phyloP scores from a whole-genome alignment of 2,329 filamentous ascomycete genomes.

The Colletotrichum spinosum region DNA sequence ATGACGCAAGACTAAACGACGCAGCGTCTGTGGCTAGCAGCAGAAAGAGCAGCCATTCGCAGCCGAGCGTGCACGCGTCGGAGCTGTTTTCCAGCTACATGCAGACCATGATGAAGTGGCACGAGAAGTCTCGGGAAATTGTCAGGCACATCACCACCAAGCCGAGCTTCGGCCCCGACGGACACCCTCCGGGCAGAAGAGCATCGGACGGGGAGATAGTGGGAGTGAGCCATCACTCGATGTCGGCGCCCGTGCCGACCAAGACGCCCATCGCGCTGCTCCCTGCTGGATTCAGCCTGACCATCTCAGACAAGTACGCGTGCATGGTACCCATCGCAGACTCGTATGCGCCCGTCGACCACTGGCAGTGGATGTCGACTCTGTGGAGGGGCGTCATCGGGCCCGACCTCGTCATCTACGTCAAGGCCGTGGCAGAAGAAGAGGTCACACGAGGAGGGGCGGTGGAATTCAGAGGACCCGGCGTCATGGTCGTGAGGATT shows the following conservation, averaged over 20 bases:
- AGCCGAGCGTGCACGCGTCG: constrained; percentile 41
- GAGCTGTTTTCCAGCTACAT: constrained; percentile 71
- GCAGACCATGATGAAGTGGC: constrained; percentile 78
- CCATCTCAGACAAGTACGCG: constrained; percentile 80
- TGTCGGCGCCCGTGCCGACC: constrained; percentile 15
- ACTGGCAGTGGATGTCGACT: constrained; percentile 98
- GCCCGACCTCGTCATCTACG: constrained; percentile 82
- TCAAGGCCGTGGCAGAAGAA: constrained; percentile 55
- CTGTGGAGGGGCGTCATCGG: constrained; percentile 90
- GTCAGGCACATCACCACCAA: constrained; percentile 58
- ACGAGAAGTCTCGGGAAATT: constrained; percentile 79
- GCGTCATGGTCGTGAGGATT: constrained; percentile 67
- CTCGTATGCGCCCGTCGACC: constrained; percentile 83
- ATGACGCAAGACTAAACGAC: constrained; percentile 33
- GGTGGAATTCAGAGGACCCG: constrained; percentile 69
- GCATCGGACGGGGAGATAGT: constrained; percentile 31
- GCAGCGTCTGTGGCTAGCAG: constrained; percentile 21
- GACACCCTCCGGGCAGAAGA: constrained; percentile 22
- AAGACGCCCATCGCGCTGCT: constrained; percentile 79
- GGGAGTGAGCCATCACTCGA: constrained; percentile 12
- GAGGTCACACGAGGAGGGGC: constrained; percentile 53
- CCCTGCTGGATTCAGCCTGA: constrained; percentile 82
- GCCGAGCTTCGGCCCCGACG: constrained; percentile 28
- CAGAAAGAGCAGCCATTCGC: constrained; percentile 36
- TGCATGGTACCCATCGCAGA: constrained; percentile 80